Evolutionary conservation across 495 filamentous ascomycete species (phyloP).

Genomic region (Cercophora samala): DNA sequence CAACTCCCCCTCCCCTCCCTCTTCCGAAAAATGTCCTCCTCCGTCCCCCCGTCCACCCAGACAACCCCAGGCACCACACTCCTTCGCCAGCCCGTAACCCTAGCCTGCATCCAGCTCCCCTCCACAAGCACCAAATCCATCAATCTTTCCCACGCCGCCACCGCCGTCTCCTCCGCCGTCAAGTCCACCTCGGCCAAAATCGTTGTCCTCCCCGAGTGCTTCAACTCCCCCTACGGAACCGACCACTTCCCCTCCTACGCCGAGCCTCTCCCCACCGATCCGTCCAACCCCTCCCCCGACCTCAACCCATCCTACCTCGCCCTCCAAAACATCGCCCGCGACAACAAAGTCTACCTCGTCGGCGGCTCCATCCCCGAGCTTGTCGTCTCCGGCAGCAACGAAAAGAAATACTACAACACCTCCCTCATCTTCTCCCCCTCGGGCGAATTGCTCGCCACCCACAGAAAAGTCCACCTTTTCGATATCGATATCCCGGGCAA

Average conservation of each 20-base stretch:
- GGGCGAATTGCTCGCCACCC: constrained; percentile 74
- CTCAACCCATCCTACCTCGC: constrained; percentile 64
- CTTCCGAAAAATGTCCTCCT: constrained; percentile 42
- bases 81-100: constrained; percentile 71
- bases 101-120: constrained; percentile 79
- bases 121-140: constrained; percentile 74
- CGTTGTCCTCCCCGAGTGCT: constrained; percentile 78
- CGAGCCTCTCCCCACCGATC: constrained; percentile 76
- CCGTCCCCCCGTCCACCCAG: constrained; percentile 41
- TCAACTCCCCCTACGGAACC: constrained; percentile 95
- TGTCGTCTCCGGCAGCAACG: constrained; percentile 24
- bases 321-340: constrained; percentile 70
- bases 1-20: constrained; percentile 12
- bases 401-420: constrained; percentile 78
- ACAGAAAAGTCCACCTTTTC: constrained; percentile 97
- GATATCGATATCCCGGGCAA: constrained; percentile 97
- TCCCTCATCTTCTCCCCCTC: constrained; percentile 74
- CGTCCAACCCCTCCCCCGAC: constrained; percentile 52
- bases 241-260: constrained; percentile 90
- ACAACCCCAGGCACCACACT: constrained; percentile 35
- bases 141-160: constrained; percentile 78
- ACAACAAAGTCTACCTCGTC: constrained; percentile 73
- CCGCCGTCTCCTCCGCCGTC: constrained; percentile 80
- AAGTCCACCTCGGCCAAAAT: constrained; percentile 65
- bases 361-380: constrained; percentile 92